These are phyloP conservation scores for Chytriomyces sp. DNA, from an alignment of 192 early-diverging fungal species.

Conservation along the genomic window DNA sequence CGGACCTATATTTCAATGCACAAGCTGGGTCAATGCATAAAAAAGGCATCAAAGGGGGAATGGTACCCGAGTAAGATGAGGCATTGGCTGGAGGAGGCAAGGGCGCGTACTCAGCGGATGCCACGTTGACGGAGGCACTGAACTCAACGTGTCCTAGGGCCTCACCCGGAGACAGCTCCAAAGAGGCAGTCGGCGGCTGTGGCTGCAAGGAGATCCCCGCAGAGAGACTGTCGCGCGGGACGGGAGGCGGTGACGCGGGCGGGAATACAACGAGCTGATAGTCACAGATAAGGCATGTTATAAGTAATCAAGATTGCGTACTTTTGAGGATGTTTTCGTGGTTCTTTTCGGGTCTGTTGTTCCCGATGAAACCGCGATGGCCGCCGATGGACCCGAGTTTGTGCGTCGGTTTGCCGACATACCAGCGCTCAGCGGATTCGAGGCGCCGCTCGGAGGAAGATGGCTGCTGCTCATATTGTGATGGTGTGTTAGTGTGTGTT, in stretches of 20 bases:
- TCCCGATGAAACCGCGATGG: no score
- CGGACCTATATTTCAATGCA: background rate
- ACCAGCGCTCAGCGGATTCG: background rate
- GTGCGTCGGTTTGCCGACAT: background rate
- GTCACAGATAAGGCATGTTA: background rate
- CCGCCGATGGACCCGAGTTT: background rate
- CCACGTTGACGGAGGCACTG: background rate
- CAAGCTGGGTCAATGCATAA: background rate
- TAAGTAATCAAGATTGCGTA: background rate
- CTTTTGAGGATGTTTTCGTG: conserved; percentile 17
- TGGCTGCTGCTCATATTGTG: background rate
- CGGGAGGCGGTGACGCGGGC: conserved; percentile 5
- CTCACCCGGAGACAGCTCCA: background rate
- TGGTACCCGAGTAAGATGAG: background rate
- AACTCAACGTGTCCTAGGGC: background rate
- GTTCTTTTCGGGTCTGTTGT: conserved; percentile 11
- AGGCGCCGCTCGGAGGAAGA: background rate
- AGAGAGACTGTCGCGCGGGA: background rate
- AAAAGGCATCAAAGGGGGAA: background rate
- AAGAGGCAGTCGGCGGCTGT: no score
- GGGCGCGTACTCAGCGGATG: background rate
- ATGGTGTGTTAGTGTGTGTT: background rate
- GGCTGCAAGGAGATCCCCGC: background rate
- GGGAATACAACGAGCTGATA: conserved; percentile 21
- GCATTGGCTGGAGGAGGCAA: background rate